Base-by-base conservation (phyloP, 371 early-diverging fungal species). In the Parasitella parasitica region DNA sequence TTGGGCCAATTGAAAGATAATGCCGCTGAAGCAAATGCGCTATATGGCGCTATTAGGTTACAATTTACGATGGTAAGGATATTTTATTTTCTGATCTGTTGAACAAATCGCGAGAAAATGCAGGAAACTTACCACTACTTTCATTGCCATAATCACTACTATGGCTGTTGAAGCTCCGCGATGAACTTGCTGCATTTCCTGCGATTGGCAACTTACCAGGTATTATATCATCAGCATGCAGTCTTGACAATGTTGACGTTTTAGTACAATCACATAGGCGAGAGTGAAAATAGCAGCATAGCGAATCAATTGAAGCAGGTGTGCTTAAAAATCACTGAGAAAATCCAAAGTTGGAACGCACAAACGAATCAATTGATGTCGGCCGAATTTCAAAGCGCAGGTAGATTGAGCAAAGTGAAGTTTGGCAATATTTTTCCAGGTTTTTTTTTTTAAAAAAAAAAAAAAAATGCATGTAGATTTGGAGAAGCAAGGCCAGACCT, bases 131-230 rank as follows among this genome's bases (percentile, higher is more conserved):
- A 30, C 32, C 8, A 5, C 32, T 32, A 32, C n/a, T n/a, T n/a
- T n/a, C n/a, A n/a, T n/a, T n/a, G n/a, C n/a, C 6, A 11, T 20
- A 28, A 6, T 37, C 24, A 35, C 24, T 7, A 11, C 12, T 37
- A 5, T 54, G 13, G 3, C 16, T 39, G 16, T 55, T 54, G 11
- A 55, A 55, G 55, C 55, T 55, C 55, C 30, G 55, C 24, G 39
- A 55, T 55, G 39, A 55, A 55, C 28, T 39, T 55, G 39, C 55
- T 54, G 54, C 37, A 37, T 46, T 46, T 46, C 46, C 46, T 18
- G 24, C 46, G 24, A 46, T 24, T 22, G 0, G 24, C 13, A 46
- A 5, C 32, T 46, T 36, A 13, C 46, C 46, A 22, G 46, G 46
- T 46, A 46, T 22, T 12, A 22, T 11, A 39, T 15, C 3, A 41